Evolutionary conservation across 768 basidiomycete species (phyloP), one percentile per base, ranked within the genome.

Genomic region (Xerocomellus dryophilus): DNA sequence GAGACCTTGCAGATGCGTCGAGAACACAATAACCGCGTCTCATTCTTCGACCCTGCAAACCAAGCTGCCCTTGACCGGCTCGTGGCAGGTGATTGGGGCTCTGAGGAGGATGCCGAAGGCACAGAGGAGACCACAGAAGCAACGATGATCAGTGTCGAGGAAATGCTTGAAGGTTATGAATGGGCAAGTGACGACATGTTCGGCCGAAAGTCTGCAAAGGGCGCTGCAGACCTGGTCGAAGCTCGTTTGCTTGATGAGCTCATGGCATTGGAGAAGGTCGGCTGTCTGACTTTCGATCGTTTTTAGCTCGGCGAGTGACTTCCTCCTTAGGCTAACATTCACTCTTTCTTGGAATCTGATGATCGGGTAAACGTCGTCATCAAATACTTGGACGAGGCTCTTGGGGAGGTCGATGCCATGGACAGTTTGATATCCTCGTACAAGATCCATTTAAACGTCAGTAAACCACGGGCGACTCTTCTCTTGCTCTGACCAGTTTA

Each of bases 121-220:
- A 86, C 85, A 51, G 87, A 88, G 49, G 90, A 91, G 61, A 84
- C 81, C 51, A 79, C 83, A 11, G 86, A 91, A 58, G 90, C 86
- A 9, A 92, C 91, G 4, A 79, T 99, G 73, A 76, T 87, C 6
- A 97, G 85, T 69, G 93, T 99, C 2, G 97, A 99, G 67, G 97
- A 99, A 68, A 95, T 99, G 93, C 78, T 99, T 23, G 97, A 99
- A 64, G 95, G 97, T 0, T 97, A 97, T 64, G 97, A 98, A 69
- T 98, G 94, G 94, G 86, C 91, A 5, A 87, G 85, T 56, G 89
- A 88, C 51, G 85, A 86, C 66, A 76, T 86, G n/a, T 75, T 88
- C 41, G 82, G 80, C 14, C 75, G 83, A 60, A 85, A 81, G 64
- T 79, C 81, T 49, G 77, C 78, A 17, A 78, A 81, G 62, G 87